Percentiles rank a stretch among this genome's conserved stretches.
Conservation (phyloP, 2,329 filamentous ascomycete genomes). For the Botrytis hyacinthi region DNA sequence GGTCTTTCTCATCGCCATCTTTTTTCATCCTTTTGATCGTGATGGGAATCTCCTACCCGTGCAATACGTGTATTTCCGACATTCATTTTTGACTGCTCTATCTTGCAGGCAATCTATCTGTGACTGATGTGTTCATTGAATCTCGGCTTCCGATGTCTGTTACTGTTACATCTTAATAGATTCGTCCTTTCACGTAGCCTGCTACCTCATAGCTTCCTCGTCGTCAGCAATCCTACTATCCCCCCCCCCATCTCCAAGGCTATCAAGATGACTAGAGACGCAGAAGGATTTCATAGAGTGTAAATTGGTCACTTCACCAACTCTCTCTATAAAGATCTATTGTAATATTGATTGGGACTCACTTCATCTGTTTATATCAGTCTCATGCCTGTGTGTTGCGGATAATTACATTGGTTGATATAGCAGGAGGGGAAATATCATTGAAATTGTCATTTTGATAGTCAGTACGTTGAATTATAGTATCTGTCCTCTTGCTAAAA, state of each 20-base stretch:
- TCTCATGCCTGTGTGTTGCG: too few relatives aligned
- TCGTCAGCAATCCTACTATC: not conserved
- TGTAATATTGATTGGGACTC: too few relatives aligned
- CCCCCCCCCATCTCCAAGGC: too few relatives aligned
- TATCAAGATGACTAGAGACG: too few relatives aligned
- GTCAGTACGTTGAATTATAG: too few relatives aligned
- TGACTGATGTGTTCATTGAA: not conserved
- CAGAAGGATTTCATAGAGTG: too few relatives aligned
- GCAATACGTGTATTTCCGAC: not conserved
- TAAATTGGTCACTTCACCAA: too few relatives aligned
- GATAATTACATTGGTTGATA: too few relatives aligned
- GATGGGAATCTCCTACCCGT: not conserved
- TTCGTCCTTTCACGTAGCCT: not conserved
- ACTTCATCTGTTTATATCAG: too few relatives aligned
- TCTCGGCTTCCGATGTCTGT: not conserved
- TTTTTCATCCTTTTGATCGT: not conserved
- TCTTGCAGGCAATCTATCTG: not conserved
- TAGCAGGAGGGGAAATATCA: too few relatives aligned
- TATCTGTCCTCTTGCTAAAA: too few relatives aligned
- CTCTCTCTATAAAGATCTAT: too few relatives aligned
- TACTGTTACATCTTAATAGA: not conserved
- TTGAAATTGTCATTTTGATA: fast-evolving
- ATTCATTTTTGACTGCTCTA: not conserved
- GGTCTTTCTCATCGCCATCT: not conserved
- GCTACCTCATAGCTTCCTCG: not conserved